Conservation (phyloP, 768 basidiomycete species). For the Saitozyma podzolica region DNA sequence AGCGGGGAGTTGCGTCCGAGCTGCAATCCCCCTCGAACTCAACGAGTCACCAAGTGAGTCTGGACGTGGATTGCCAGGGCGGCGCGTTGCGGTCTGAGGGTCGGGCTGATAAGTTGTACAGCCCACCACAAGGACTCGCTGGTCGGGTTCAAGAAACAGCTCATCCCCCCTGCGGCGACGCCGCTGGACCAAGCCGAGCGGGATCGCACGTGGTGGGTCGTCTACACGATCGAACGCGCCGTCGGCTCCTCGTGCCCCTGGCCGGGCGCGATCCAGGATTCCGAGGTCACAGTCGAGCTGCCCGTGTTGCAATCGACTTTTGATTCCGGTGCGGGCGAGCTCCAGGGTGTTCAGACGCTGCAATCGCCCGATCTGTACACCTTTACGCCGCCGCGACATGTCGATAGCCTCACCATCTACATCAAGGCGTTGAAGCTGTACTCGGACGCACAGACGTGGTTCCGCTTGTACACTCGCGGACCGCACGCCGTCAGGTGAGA, state of each 20-base stretch:
- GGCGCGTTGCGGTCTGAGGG: too few relatives aligned
- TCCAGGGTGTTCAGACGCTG: slow-evolving; percentile 29
- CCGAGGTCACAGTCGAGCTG: slow-evolving; percentile 42
- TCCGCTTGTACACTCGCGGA: slow-evolving; percentile 30
- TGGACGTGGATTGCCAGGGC: too few relatives aligned
- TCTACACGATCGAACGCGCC: slow-evolving; percentile 24
- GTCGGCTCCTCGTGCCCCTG: slow-evolving; percentile 23
- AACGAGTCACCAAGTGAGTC: slow-evolving; percentile 35
- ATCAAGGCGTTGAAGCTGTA: slow-evolving; percentile 39
- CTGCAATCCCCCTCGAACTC: slow-evolving; percentile 32
- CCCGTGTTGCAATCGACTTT: slow-evolving; percentile 30
- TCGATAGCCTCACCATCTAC: slow-evolving; percentile 22
- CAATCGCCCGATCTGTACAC: slow-evolving; percentile 26
- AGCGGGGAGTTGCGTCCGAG: slow-evolving; percentile 23
- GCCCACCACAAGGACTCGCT: slow-evolving; percentile 6
- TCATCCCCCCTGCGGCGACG: slow-evolving; percentile 15
- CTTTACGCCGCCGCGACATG: slow-evolving; percentile 34
- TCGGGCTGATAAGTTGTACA: too few relatives aligned
- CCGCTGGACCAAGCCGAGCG: slow-evolving; percentile 34
- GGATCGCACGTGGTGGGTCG: slow-evolving; percentile 43
- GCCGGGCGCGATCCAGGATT: slow-evolving; percentile 32
- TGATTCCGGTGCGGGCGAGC: slow-evolving; percentile 24
- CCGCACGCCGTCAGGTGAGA: slow-evolving; percentile 24
- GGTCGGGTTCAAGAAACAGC: slow-evolving; percentile 6
- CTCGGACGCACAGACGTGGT: slow-evolving; percentile 30